phyloP scores from a whole-genome alignment of 352 stramenopile species.

The Phytopythium oedochilum region DNA sequence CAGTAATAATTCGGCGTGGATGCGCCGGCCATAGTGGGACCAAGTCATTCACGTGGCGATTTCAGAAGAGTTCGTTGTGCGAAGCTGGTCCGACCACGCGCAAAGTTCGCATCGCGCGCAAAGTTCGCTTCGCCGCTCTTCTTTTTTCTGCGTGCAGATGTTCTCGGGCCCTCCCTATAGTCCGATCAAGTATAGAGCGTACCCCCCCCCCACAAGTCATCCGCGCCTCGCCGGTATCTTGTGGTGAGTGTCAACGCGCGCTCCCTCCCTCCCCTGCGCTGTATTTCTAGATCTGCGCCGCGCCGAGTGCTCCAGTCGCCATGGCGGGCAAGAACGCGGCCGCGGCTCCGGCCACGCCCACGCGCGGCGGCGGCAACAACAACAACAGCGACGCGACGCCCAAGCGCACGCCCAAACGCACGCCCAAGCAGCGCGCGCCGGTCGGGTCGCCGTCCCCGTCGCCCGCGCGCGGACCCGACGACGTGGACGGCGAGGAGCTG shows the following conservation, averaged over 20 bases:
- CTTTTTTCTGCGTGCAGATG: conserved; percentile 3
- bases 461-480: conserved; percentile 19
- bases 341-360: background rate
- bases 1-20: background rate
- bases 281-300: conserved; percentile 1
- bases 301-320: no score
- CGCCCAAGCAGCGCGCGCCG: conserved; percentile 4
- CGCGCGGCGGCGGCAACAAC: conserved; percentile 1
- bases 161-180: background rate
- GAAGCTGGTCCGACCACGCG: no score
- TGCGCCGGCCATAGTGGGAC: background rate
- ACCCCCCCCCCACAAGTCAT: background rate
- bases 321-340: conserved; percentile 5
- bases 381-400: background rate
- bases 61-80: no score
- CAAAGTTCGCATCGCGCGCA: no score
- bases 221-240: no score
- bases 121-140: background rate
- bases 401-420: conserved; percentile 4
- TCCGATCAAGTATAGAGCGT: background rate
- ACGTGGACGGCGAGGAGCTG: conserved; percentile 72
- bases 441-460: conserved; percentile 20
- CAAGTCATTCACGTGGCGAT: background rate
- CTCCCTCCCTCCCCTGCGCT: background rate
- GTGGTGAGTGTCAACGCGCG: background rate